A percentile compares a stretch with the other conserved stretches of the same genome.
Conservation (phyloP, 257 asterid genomes). For the Apocynum venetum region DNA sequence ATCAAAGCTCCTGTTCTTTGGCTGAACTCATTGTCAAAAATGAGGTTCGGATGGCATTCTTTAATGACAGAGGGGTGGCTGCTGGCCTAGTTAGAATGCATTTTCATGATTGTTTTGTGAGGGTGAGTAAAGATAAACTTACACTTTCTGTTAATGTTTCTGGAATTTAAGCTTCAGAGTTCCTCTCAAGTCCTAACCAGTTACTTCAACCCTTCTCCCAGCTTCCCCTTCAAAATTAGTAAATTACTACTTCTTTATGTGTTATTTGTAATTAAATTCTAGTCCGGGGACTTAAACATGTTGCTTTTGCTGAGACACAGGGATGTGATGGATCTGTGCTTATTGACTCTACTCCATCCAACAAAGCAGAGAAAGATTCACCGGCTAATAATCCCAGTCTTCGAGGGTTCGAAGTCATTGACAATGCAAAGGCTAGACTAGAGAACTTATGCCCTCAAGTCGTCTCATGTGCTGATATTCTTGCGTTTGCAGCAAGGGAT, state of each 20-base stretch:
- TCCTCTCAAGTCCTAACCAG: too few species aligned
- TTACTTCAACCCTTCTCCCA: too few species aligned
- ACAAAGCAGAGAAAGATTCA: slow-evolving; percentile 72
- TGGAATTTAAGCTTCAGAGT: too few species aligned
- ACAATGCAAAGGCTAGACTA: slow-evolving; percentile 50
- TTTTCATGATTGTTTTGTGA: slow-evolving; percentile 81
- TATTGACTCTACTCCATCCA: slow-evolving; percentile 49
- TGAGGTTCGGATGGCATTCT: slow-evolving; percentile 48
- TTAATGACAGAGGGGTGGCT: slow-evolving; percentile 51
- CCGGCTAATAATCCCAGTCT: slow-evolving; percentile 72
- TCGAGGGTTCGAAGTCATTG: slow-evolving; percentile 63
- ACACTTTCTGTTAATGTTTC: too few species aligned
- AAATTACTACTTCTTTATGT: too few species aligned
- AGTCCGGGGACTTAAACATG: neutral
- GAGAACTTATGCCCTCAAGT: slow-evolving; percentile 49
- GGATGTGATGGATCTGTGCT: slow-evolving; percentile 91
- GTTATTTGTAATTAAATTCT: too few species aligned
- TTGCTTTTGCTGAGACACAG: slow-evolving; percentile 20
- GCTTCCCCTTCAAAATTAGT: too few species aligned
- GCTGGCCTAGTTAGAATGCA: slow-evolving; percentile 81
- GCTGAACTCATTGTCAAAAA: slow-evolving; percentile 56
- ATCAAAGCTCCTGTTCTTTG: slow-evolving; percentile 37
- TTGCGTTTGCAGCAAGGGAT: slow-evolving; percentile 84
- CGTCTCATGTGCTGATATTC: slow-evolving; percentile 81
- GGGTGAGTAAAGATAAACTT: slow-evolving; percentile 35